Evolutionary conservation across 768 basidiomycete species (phyloP).

Genomic region (Rhizopogon vesiculosus): DNA sequence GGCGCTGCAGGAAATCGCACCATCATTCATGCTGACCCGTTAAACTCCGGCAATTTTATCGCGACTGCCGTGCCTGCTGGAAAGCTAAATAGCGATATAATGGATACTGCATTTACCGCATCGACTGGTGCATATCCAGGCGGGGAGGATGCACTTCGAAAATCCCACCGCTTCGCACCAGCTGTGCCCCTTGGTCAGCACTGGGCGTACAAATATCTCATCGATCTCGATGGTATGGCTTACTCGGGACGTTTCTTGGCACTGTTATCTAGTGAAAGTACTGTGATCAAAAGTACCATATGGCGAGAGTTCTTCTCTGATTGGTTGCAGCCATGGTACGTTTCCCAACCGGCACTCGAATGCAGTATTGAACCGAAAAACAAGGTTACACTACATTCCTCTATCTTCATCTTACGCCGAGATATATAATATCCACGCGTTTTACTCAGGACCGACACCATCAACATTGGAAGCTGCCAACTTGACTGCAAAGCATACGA

Average conservation of each 20-base stretch:
- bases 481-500: constrained; percentile 34
- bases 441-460: constrained; percentile 81
- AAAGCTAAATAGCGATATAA: constrained; percentile 69
- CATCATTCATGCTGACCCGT: constrained; percentile 67
- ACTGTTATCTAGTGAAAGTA: constrained; percentile 82
- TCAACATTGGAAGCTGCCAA: constrained; percentile 53
- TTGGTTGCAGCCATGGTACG: constrained; percentile 89
- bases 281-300: constrained; percentile 85
- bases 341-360: constrained; percentile 4
- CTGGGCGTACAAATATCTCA: constrained; percentile 90
- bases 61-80: constrained; percentile 56
- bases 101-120: constrained; percentile 87
- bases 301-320: constrained; percentile 89
- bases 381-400: constrained; percentile 93
- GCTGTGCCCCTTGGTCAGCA: constrained; percentile 79
- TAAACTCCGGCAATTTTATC: constrained; percentile 49
- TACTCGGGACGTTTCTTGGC: constrained; percentile 90
- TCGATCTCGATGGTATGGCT: constrained; percentile 94
- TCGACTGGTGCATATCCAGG: constrained; percentile 75
- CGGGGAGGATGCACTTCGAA: constrained; percentile 60
- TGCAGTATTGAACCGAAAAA: background rate
- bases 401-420: constrained; percentile 83
- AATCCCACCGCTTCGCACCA: constrained; percentile 65
- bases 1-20: constrained; percentile 44
- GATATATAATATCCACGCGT: constrained; percentile 91